Evolutionary conservation across 495 filamentous ascomycete genomes (phyloP).

Genomic region (Daldinia loculata): DNA sequence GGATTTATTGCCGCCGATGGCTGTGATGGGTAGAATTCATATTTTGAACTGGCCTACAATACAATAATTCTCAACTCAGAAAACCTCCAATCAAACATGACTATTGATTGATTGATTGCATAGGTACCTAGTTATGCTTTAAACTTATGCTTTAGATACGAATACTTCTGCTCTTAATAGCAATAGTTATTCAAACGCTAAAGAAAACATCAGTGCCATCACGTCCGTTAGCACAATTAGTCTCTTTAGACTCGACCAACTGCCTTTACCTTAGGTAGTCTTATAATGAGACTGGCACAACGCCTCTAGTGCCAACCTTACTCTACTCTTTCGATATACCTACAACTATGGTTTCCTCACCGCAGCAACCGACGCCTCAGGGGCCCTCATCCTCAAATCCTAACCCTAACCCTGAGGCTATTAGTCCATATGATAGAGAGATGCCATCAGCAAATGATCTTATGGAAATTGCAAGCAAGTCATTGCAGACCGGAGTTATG

Average conservation of each 20-base stretch:
- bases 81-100: slow-evolving; percentile 26
- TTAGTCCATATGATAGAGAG: slow-evolving; percentile 6
- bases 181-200: neutral
- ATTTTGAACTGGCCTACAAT: neutral
- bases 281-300: neutral
- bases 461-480: slow-evolving; percentile 32
- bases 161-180: neutral
- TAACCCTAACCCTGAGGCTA: slow-evolving; percentile 3
- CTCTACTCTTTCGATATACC: neutral
- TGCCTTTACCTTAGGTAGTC: neutral
- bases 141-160: neutral
- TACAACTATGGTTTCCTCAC: slow-evolving; percentile 26
- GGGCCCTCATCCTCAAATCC: slow-evolving; percentile 4
- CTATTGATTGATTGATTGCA: neutral
- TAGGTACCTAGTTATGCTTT: neutral
- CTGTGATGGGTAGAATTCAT: neutral
- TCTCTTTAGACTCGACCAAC: neutral
- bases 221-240: neutral
- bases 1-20: slow-evolving; percentile 27
- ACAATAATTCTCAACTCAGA: slow-evolving; percentile 26
- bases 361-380: slow-evolving; percentile 21
- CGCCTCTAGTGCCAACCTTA: neutral
- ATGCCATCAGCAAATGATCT: slow-evolving; percentile 13
- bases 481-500: slow-evolving; percentile 33
- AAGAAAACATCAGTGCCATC: neutral